phyloP scores from a whole-genome alignment of 768 basidiomycete species.

The Peribolospora baueri region DNA sequence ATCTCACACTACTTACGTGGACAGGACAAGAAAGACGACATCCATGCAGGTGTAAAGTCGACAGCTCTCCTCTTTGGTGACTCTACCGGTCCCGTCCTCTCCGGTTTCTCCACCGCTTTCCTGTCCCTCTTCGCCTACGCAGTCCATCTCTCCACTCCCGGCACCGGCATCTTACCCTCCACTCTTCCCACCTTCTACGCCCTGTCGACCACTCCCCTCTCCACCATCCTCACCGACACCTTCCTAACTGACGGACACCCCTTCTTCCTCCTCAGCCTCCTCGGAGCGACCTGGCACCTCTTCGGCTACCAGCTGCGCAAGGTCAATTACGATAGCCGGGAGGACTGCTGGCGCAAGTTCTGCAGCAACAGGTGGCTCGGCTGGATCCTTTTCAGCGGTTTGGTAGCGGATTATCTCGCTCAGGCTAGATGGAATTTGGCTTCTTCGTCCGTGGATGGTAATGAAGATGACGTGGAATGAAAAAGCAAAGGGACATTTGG shows the following conservation, averaged over 20 bases:
- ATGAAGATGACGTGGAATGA: no score
- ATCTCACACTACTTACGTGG: background rate
- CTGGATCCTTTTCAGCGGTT: conserved; percentile 10
- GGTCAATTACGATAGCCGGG: conserved; percentile 49
- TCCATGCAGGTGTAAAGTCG: conserved; percentile 65
- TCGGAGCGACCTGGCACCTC: conserved; percentile 49
- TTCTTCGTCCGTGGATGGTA: no score
- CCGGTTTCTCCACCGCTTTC: conserved; percentile 45
- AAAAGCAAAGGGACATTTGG: no score
- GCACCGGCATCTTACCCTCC: no score
- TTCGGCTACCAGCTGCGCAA: conserved; percentile 38
- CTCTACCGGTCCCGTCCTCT: conserved; percentile 47
- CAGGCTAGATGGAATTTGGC: no score
- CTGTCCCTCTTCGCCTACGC: conserved; percentile 51
- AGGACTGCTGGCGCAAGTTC: conserved; percentile 78
- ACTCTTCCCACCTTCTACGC: no score
- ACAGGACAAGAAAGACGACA: conserved; percentile 81
- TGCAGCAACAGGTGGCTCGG: conserved; percentile 11
- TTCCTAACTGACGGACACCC: conserved; percentile 28
- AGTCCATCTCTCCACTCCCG: conserved; percentile 44
- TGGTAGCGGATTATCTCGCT: conserved; percentile 5
- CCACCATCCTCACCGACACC: no score
- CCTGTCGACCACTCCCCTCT: no score
- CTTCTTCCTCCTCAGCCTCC: conserved; percentile 53
- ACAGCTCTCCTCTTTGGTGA: conserved; percentile 77